A percentile compares a stretch with the other conserved stretches of the same genome.
Conservation (phyloP, 2,329 filamentous ascomycete genomes). For the Cladophialophora chaetospira region DNA sequence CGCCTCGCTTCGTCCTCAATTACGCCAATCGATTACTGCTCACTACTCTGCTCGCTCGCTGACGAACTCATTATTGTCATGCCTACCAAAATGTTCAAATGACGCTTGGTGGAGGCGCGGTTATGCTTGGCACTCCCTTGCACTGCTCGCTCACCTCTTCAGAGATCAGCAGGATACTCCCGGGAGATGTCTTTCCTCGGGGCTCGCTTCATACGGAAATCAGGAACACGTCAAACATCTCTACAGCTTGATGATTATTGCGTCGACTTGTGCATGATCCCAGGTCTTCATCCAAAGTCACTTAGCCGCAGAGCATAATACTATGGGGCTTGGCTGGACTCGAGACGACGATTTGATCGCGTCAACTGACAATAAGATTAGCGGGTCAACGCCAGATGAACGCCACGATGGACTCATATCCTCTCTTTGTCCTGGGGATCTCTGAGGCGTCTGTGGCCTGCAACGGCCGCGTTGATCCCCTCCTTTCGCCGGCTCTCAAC, state of each 20-base stretch:
- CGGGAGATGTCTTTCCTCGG: neutral
- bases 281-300: no score
- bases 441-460: neutral
- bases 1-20: constrained; percentile 2
- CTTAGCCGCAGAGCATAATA: no score
- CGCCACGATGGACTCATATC: neutral
- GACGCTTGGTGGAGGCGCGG: constrained; percentile 9
- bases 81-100: constrained; percentile 2
- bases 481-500: no score
- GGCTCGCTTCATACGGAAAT: neutral
- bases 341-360: neutral
- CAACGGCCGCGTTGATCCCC: neutral
- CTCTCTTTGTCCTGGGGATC: neutral
- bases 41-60: neutral
- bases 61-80: constrained; percentile 3
- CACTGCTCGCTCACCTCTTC: no score
- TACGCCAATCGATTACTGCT: neutral
- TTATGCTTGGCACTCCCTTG: constrained; percentile 3
- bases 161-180: neutral
- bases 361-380: constrained; percentile 2
- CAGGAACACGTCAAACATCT: no score
- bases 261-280: no score
- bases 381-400: neutral
- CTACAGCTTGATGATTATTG: no score
- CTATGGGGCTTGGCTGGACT: no score